Percentiles rank a stretch among this genome's conserved stretches.
Conservation (phyloP, 768 basidiomycete species). For the Leccinum imitatum region DNA sequence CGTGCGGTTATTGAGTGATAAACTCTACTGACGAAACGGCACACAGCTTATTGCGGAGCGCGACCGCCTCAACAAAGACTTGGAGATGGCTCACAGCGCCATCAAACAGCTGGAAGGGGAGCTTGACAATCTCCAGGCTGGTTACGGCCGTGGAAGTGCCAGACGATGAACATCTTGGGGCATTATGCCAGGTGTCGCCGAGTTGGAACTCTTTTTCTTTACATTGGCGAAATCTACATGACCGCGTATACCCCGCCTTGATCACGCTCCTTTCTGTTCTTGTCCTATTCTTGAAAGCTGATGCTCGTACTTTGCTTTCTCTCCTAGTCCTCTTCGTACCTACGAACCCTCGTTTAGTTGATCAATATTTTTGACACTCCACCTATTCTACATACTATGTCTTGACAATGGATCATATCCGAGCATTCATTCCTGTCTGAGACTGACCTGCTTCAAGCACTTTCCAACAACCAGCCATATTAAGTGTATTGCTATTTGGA, state of each 20-base stretch:
- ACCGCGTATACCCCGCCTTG: constrained; percentile 28
- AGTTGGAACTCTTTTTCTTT: constrained; percentile 5
- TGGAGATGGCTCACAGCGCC: constrained; percentile 87
- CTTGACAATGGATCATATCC: constrained; percentile 14
- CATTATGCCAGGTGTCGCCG: not conserved
- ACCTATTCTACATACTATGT: constrained; percentile 15
- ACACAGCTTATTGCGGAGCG: constrained; percentile 93
- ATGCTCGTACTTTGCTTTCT: constrained; percentile 6
- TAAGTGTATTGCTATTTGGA: not conserved
- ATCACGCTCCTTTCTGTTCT: constrained; percentile 20
- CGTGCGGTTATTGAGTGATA: constrained; percentile 27
- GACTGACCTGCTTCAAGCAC: not conserved
- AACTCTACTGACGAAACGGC: constrained; percentile 16
- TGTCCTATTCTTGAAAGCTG: constrained; percentile 8
- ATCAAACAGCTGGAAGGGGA: constrained; percentile 92
- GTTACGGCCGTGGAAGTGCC: constrained; percentile 67
- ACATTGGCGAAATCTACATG: constrained; percentile 9
- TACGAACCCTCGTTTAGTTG: constrained; percentile 29
- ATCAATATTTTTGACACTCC: constrained; percentile 12
- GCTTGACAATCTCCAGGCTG: constrained; percentile 85
- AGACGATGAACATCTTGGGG: constrained; percentile 23
- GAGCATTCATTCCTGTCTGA: not conserved
- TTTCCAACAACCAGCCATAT: not conserved
- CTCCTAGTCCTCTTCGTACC: not conserved
- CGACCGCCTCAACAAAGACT: constrained; percentile 98